Conservation (phyloP, 805 yeast species). For the Candida krabiensis region DNA sequence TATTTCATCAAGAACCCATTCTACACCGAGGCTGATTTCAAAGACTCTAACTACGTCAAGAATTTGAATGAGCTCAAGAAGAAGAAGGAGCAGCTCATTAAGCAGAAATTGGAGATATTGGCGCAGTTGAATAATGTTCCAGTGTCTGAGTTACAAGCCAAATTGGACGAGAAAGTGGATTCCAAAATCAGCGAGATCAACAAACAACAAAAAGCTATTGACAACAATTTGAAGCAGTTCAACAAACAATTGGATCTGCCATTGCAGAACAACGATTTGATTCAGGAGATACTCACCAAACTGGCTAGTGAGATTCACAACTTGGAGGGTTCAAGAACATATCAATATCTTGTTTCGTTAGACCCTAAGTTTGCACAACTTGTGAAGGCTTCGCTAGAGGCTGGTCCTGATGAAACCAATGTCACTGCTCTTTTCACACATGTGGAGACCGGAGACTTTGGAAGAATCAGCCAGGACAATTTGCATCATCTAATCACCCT, state of each 20-base stretch:
- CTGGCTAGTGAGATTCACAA: conserved; percentile 18
- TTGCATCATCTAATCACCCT: neutral
- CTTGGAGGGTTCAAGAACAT: conserved; percentile 22
- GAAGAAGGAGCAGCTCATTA: conserved; percentile 25
- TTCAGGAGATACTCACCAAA: conserved; percentile 21
- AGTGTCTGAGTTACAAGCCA: conserved; percentile 20
- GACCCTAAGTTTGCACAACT: conserved; percentile 25
- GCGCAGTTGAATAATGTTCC: conserved; percentile 21
- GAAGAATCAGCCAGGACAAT: neutral
- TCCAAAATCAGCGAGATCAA: conserved; percentile 5
- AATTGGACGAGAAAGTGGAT: conserved; percentile 24
- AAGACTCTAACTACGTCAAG: conserved; percentile 22
- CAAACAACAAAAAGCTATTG: conserved; percentile 9
- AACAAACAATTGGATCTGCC: conserved; percentile 17
- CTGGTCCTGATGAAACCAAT: conserved; percentile 14
- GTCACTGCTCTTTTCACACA: conserved; percentile 4
- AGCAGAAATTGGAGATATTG: conserved; percentile 24
- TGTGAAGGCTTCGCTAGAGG: conserved; percentile 12
- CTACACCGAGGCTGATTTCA: conserved; percentile 23
- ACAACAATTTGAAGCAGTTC: conserved; percentile 17
- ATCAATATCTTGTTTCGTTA: conserved; percentile 13
- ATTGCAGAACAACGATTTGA: conserved; percentile 12
- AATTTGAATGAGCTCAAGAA: conserved; percentile 16
- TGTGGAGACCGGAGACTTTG: conserved; percentile 1
- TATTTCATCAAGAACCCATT: conserved; percentile 18